Conservation (phyloP, 2,329 filamentous ascomycete genomes). For the Peltaster fructicola region DNA sequence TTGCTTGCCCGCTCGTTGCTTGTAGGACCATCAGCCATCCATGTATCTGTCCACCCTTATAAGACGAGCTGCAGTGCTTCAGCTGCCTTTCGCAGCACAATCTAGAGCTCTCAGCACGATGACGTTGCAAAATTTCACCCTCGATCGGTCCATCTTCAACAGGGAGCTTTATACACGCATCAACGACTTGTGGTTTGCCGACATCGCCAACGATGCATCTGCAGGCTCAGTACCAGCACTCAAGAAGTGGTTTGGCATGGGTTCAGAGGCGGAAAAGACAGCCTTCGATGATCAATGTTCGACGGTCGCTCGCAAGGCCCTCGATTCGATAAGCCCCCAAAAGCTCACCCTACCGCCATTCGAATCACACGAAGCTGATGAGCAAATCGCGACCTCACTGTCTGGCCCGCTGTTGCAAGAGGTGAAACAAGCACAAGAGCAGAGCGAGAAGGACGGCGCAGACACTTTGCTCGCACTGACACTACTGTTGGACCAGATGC, state of each 20-base stretch:
- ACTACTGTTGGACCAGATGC: constrained; percentile 44
- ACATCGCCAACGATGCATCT: constrained; percentile 14
- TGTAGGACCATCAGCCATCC: too few species aligned
- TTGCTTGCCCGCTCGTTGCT: too few species aligned
- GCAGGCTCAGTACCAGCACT: constrained; percentile 10
- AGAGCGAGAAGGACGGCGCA: constrained; percentile 10
- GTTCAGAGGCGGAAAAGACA: constrained; percentile 16
- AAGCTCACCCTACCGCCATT: constrained; percentile 15
- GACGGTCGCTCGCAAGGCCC: constrained; percentile 17
- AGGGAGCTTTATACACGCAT: constrained; percentile 20
- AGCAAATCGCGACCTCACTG: constrained; percentile 8
- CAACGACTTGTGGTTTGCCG: constrained; percentile 23
- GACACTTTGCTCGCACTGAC: constrained; percentile 31
- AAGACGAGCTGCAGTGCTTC: too few species aligned
- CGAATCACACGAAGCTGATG: constrained; percentile 11
- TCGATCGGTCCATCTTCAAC: constrained; percentile 25
- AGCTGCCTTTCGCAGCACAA: too few species aligned
- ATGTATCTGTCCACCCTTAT: too few species aligned
- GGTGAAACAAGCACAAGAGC: constrained; percentile 11
- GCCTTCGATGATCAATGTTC: constrained; percentile 22
- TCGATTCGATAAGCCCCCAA: constrained; percentile 22
- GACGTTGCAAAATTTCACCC: constrained; percentile 11
- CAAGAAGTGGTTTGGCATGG: constrained; percentile 23
- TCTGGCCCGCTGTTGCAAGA: constrained; percentile 22
- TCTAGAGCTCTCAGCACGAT: constrained; percentile 1